Conservation (phyloP, 2,329 filamentous ascomycete species). For the Botryotinia narcissicola region DNA sequence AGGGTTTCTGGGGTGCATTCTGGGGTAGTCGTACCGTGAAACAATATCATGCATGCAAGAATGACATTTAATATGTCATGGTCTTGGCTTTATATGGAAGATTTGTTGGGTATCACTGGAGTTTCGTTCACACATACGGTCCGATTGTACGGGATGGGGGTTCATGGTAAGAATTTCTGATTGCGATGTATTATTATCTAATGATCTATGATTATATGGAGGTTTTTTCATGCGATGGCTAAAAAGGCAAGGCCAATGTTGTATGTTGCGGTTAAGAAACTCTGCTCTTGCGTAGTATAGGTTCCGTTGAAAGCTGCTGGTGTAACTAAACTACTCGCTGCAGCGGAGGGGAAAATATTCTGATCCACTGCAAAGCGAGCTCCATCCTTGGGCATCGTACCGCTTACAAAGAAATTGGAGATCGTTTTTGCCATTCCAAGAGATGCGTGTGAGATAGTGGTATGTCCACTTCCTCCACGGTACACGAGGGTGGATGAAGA, state of each 20-base stretch:
- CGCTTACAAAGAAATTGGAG: neutral
- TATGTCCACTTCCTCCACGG: constrained; percentile 24
- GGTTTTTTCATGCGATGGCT: neutral
- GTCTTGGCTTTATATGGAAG: neutral
- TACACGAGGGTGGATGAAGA: constrained; percentile 23
- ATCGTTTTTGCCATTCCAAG: constrained; percentile 1
- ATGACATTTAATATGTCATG: neutral
- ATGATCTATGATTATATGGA: neutral
- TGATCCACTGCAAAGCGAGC: neutral
- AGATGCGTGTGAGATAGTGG: constrained; percentile 13
- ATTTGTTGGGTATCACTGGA: neutral
- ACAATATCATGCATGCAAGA: constrained; percentile 1
- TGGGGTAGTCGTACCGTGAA: neutral
- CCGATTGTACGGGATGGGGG: neutral
- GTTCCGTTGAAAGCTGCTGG: constrained; percentile 1
- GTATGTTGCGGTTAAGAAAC: neutral
- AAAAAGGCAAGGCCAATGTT: neutral
- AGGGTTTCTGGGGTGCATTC: neutral
- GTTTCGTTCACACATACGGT: neutral
- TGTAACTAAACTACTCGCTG: neutral
- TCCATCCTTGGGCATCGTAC: neutral
- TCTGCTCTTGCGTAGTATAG: neutral
- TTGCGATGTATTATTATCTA: neutral
- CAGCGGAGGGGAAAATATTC: neutral
- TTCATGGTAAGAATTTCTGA: neutral